Evolutionary conservation across 1,139 yeast genomes (phyloP), one percentile per base, ranked within the genome.

Genomic region (Oligophagozyma castellii): DNA sequence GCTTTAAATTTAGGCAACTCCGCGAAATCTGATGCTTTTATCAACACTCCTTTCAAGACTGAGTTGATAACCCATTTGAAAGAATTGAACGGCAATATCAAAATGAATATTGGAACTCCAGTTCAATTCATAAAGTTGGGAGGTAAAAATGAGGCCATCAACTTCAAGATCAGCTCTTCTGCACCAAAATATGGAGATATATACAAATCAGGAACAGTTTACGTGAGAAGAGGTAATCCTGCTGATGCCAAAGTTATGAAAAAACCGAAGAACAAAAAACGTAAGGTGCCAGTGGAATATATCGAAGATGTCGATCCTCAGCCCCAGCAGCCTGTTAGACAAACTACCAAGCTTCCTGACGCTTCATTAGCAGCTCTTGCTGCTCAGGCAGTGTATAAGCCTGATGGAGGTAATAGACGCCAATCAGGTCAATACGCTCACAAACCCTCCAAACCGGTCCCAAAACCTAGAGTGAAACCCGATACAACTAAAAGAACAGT

Each of bases 51-150:
- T 34, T 79, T 89, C 59, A 92, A 92, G 56, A 92, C 98, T 0
- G 99, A 92, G 51, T 60, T 92, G 30, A 61, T 80, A 1, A 74
- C 95, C 0, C 80, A 79, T 33, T 59, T 92, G 51, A 77, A 73
- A 49, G 67, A 67, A 39, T 44, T 76, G 29, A 73, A 74, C 41
- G 67, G 70, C 4, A 65, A 68, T 1, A 57, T 81, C 23, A 61
- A 64, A 5, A 66, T 92, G 27, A 68, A 67, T 29, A 67, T 92
- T 40, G 92, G 77, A 2, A 69, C 80, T 4, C 69, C 80, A 0
- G 67, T 92, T 34, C 70, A 70, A 36, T 92, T 89, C 55, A 81
- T 76, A 55, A 92, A 89, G 66, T 89, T 86, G 50, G 84, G 95
- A 1, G 94, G 94, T 3, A 78, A 77, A 50, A 59, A 67, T 36